phyloP scores from a whole-genome alignment of 345 rosid species.

The Euphorbia tirucalli region DNA sequence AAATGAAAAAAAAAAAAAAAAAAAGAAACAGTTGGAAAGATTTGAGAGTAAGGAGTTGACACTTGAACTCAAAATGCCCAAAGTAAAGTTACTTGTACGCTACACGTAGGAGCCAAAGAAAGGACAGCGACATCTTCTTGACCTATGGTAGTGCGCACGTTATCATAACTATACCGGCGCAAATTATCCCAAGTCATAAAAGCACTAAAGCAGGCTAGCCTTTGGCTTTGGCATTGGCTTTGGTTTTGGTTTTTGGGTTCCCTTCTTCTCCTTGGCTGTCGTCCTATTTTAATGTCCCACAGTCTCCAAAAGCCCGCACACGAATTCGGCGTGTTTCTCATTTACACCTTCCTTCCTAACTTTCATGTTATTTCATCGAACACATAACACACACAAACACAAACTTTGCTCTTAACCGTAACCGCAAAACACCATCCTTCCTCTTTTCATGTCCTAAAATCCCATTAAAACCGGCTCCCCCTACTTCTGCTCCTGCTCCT shows the following conservation, averaged over 20 bases:
- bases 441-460: conserved; percentile 7
- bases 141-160: conserved; percentile 10
- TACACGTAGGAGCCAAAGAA: neutral
- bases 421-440: neutral
- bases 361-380: conserved; percentile 7
- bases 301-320: too few species aligned
- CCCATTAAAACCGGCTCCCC: conserved; percentile 2
- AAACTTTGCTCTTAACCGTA: too few species aligned
- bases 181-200: neutral
- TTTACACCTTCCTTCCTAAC: neutral
- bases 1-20: too few species aligned
- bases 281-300: neutral
- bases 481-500: neutral
- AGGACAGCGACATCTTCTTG: neutral
- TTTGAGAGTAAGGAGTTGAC: neutral
- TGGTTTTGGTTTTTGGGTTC: too few species aligned
- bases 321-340: conserved; percentile 5
- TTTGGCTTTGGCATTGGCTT: neutral
- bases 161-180: neutral
- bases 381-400: neutral
- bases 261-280: neutral
- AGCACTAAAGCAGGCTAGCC: neutral
- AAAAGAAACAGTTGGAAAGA: too few species aligned
- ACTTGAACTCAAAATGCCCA: neutral
- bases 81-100: neutral